A percentile compares a stretch with the other conserved stretches of the same genome.
These are phyloP conservation scores for Peronosclerospora sorghi DNA, from an alignment of 352 stramenopile genomes.

Conservation along the genomic window DNA sequence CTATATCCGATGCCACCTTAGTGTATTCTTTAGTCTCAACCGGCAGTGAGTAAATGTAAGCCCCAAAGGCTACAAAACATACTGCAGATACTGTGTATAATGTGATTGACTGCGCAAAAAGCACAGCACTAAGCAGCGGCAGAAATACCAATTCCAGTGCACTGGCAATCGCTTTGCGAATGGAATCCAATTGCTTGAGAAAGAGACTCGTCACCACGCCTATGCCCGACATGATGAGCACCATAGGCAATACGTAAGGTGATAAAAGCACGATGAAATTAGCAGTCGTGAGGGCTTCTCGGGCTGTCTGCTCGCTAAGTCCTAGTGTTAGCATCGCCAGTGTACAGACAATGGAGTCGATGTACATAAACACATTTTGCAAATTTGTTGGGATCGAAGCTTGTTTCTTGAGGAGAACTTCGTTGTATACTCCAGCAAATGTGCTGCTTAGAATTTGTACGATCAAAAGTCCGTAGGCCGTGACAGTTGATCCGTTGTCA, in stretches of 20 bases:
- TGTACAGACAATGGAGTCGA: conserved; percentile 69
- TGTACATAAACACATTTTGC: conserved; percentile 82
- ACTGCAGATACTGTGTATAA: conserved; percentile 43
- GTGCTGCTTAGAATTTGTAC: conserved; percentile 75
- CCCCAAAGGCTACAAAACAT: conserved; percentile 53
- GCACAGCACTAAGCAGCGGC: conserved; percentile 42
- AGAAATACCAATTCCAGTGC: conserved; percentile 66
- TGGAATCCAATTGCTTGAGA: conserved; percentile 68
- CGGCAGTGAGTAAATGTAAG: conserved; percentile 74
- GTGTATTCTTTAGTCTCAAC: conserved; percentile 23
- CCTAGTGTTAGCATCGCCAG: conserved; percentile 51
- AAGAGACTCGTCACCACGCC: conserved; percentile 76
- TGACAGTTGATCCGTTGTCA: conserved; percentile 12
- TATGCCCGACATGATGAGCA: conserved; percentile 77
- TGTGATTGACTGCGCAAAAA: conserved; percentile 56
- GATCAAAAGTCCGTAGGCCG: conserved; percentile 50
- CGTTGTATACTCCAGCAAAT: conserved; percentile 78
- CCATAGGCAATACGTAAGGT: conserved; percentile 62
- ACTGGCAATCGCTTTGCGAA: conserved; percentile 72
- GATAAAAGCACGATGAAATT: conserved; percentile 60
- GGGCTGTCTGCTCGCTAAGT: conserved; percentile 55
- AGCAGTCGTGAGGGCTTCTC: conserved; percentile 31
- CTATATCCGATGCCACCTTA: conserved; percentile 11
- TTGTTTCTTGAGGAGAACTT: conserved; percentile 73
- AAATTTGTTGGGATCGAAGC: conserved; percentile 55